These are phyloP conservation scores for Russula compacta DNA, from an alignment of 768 basidiomycete genomes.

Conservation along the genomic window DNA sequence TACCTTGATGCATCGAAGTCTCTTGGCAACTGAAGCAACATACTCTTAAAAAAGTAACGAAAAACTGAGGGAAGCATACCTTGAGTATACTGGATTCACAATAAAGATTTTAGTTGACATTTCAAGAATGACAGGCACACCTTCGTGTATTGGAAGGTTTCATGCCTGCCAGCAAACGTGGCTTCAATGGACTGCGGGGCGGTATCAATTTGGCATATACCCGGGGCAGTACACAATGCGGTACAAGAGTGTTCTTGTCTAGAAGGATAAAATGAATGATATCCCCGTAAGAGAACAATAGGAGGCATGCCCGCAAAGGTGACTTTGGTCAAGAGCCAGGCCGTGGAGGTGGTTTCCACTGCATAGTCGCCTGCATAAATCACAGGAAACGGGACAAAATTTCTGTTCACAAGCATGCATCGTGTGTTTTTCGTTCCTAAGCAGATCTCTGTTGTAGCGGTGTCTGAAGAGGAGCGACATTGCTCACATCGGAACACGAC, in stretches of 20 bases:
- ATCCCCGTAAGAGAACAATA: not conserved
- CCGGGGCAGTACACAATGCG: slow-evolving; percentile 34
- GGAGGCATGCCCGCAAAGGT: slow-evolving; percentile 48
- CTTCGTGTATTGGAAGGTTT: slow-evolving; percentile 59
- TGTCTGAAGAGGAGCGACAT: not conserved
- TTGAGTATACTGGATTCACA: slow-evolving; percentile 39
- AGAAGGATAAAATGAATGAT: not conserved
- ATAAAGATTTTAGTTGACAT: not conserved
- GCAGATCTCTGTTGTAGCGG: not conserved
- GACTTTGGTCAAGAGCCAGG: slow-evolving; percentile 31
- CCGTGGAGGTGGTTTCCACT: slow-evolving; percentile 44
- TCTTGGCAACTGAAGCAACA: slow-evolving; percentile 35
- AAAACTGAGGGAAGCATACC: slow-evolving; percentile 28
- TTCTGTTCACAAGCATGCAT: slow-evolving; percentile 43
- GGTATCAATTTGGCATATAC: slow-evolving; percentile 52
- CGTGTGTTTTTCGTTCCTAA: slow-evolving; percentile 37
- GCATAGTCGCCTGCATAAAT: slow-evolving; percentile 49
- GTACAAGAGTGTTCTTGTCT: slow-evolving; percentile 47
- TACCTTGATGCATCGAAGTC: slow-evolving; percentile 39
- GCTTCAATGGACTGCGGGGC: slow-evolving; percentile 52
- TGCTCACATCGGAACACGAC: slow-evolving; percentile 12
- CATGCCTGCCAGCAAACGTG: slow-evolving; percentile 50
- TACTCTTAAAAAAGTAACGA: not conserved
- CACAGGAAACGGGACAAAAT: slow-evolving; percentile 46
- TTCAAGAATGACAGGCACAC: slow-evolving; percentile 26